Evolutionary conservation across 495 filamentous ascomycete species (phyloP), one percentile per base, ranked within the genome.

Genomic region (Oidiodendron maius): DNA sequence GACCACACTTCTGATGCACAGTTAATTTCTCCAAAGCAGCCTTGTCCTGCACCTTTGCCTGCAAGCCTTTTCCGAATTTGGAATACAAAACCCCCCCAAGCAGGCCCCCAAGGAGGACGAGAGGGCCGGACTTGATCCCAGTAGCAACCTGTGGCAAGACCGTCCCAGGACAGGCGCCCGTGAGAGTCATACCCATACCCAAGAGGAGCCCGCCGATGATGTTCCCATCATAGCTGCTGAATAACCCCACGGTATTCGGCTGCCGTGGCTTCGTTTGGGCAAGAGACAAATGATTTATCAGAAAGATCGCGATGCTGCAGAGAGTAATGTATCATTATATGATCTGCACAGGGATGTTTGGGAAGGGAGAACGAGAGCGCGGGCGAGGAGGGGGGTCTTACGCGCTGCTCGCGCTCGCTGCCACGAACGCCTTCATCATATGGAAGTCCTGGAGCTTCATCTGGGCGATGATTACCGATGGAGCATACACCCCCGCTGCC

Each of bases 391-490:
- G 20, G 18, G 26, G 8, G 26, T 66, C 76, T 48, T 72, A 80
- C 77, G 74, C 71, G 63, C 70, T 75, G 42, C 61, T 67, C 12
- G 69, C 75, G 4, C 75, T 68, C 4, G 77, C 78, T 24, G 71
- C 63, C 2, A 80, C 59, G 49, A 82, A 82, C 1, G 71, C 69
- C 53, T 78, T 68, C 23, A 79, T 57, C 78, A 82, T 81, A 46
- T 75, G 72, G 58, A 73, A 80, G 62, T 76, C 70, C 28, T 63
- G 52, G 6, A 81, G 64, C 20, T 58, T 60, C 64, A 82, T 70
- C 57, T 82, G 77, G 1, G 57, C 58, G 40, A 76, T 47, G 51
- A 82, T 80, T 51, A 74, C 64, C 12, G 65, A 53, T 5, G 78
- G 77, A 42, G 67, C 62, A 53, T 71, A 74, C 41, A 82, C 71